These are phyloP conservation scores for Tolypocladium cylindrosporum DNA, from an alignment of 2,329 filamentous ascomycete species.

Conservation along the genomic window DNA sequence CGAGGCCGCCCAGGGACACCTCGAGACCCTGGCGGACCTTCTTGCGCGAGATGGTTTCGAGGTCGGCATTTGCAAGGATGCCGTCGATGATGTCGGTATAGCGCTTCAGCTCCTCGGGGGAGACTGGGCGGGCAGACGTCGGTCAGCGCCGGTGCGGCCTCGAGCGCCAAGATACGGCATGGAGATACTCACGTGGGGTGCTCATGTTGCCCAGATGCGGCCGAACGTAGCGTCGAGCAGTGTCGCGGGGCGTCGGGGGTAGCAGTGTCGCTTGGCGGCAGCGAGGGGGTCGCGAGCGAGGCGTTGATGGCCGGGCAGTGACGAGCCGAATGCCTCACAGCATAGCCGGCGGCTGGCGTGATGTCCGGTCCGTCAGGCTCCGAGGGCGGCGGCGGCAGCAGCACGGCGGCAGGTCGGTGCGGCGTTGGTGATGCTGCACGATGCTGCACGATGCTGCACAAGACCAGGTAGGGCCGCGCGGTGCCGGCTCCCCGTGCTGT, in stretches of 20 bases:
- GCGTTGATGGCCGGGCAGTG: background rate
- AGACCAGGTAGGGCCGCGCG: background rate
- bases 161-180: background rate
- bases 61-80: slow-evolving; percentile 47
- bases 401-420: background rate
- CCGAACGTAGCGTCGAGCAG: background rate
- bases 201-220: slow-evolving; percentile 2
- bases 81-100: slow-evolving; percentile 51
- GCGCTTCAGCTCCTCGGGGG: slow-evolving; percentile 34
- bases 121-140: slow-evolving; percentile 27
- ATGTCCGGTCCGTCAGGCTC: slow-evolving; percentile 1
- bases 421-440: background rate
- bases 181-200: slow-evolving; percentile 1
- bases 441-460: background rate
- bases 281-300: background rate
- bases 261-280: background rate
- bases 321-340: slow-evolving; percentile 3
- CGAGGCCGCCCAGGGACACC: slow-evolving; percentile 42
- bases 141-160: background rate
- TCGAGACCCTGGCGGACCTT: slow-evolving; percentile 50
- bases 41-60: slow-evolving; percentile 54
- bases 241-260: background rate
- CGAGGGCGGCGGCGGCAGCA: background rate
- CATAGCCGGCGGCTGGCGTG: slow-evolving; percentile 4
- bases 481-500: background rate